Percentiles rank a stretch among this genome's conserved stretches.
Evolutionary conservation across 768 basidiomycete genomes (phyloP).

Genomic region (Suillus spraguei): DNA sequence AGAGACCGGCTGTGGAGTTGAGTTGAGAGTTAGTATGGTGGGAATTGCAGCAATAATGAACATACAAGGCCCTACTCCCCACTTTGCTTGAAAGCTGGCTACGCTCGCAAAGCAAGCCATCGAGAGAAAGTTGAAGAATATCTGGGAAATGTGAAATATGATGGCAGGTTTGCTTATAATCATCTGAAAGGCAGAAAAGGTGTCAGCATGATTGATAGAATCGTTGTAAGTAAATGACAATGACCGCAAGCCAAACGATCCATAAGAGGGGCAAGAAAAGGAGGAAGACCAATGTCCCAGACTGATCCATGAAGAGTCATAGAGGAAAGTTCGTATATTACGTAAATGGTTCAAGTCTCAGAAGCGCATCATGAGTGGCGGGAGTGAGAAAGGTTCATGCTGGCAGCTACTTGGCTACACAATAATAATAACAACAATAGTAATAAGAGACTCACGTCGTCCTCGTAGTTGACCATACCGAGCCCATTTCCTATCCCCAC

Average conservation of each 20-base stretch:
- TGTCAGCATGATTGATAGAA: conserved; percentile 20
- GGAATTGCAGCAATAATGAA: conserved; percentile 18
- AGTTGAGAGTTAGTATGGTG: conserved; percentile 17
- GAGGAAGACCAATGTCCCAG: conserved; percentile 57
- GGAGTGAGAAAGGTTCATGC: background rate
- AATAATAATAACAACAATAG: background rate
- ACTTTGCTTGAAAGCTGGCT: conserved; percentile 86
- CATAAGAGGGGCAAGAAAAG: conserved; percentile 67
- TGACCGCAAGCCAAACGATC: conserved; percentile 73
- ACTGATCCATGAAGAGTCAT: conserved; percentile 41
- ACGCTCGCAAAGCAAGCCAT: conserved; percentile 92
- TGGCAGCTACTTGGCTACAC: background rate
- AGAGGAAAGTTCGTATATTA: conserved; percentile 31
- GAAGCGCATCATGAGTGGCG: conserved; percentile 16
- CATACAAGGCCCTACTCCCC: conserved; percentile 84
- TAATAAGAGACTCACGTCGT: conserved; percentile 60
- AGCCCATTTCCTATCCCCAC: conserved; percentile 58
- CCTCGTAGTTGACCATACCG: conserved; percentile 64
- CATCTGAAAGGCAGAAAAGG: conserved; percentile 54
- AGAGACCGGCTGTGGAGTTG: conserved; percentile 74
- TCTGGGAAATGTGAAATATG: conserved; percentile 73
- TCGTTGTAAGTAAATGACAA: conserved; percentile 17
- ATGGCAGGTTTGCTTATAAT: conserved; percentile 85
- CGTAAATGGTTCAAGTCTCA: conserved; percentile 30
- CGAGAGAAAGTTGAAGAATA: conserved; percentile 92